Evolutionary conservation across 441 rosid genomes (phyloP).

Genomic region (Cnidoscolus chayamansa): DNA sequence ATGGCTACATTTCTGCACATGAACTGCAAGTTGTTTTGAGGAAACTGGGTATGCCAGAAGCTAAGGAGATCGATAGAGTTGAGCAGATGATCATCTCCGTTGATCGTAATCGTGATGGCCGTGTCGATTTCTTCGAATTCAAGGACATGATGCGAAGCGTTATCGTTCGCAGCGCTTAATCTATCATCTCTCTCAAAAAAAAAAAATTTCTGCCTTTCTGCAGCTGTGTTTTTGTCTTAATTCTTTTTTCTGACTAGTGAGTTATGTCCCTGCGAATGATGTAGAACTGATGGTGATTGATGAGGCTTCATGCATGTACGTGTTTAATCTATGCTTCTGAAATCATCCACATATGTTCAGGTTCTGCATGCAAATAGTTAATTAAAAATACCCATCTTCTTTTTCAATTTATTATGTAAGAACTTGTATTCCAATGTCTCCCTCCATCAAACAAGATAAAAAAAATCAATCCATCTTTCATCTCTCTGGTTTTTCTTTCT

Average conservation of each 20-base stretch:
- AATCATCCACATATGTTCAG: too few species aligned
- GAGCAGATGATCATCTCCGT: conserved; percentile 76
- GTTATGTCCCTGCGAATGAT: neutral
- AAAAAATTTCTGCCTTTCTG: neutral
- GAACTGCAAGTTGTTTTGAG: conserved; percentile 70
- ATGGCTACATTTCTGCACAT: conserved; percentile 70
- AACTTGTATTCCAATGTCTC: too few species aligned
- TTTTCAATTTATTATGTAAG: too few species aligned
- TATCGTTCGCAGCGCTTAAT: conserved; percentile 43
- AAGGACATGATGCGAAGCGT: conserved; percentile 85
- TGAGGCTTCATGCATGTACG: neutral
- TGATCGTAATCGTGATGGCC: conserved; percentile 71
- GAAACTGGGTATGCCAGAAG: conserved; percentile 74
- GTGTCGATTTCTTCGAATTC: conserved; percentile 88
- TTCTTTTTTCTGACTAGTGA: neutral
- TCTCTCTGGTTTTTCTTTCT: too few species aligned
- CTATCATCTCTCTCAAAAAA: neutral
- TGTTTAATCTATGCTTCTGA: neutral
- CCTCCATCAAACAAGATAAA: too few species aligned
- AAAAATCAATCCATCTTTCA: too few species aligned
- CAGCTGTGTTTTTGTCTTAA: too few species aligned
- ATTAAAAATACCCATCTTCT: too few species aligned
- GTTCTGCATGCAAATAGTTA: too few species aligned
- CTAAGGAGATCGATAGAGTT: conserved; percentile 58
- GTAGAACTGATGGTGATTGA: too few species aligned